phyloP scores from a whole-genome alignment of 352 stramenopile genomes.

The Phytophthora rubi region DNA sequence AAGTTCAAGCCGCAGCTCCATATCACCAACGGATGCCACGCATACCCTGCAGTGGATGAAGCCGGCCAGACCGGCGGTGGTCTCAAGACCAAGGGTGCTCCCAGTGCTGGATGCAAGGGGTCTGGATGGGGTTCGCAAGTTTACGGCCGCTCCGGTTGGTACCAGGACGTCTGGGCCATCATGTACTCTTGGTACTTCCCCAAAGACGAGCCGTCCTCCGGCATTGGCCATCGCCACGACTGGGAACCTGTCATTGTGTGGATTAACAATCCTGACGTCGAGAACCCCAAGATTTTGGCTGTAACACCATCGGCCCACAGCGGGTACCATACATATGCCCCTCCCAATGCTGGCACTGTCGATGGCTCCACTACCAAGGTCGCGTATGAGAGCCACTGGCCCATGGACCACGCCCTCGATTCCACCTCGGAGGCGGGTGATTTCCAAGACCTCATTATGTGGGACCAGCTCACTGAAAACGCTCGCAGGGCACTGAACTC shows the following conservation, averaged over 20 bases:
- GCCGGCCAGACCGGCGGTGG: constrained; percentile 16
- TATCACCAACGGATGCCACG: constrained; percentile 26
- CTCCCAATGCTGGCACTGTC: neutral
- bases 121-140: constrained; percentile 38
- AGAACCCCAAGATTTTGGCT: constrained; percentile 20
- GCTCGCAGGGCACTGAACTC: constrained; percentile 12
- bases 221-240: constrained; percentile 42
- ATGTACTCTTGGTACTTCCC: constrained; percentile 50
- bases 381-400: constrained; percentile 14
- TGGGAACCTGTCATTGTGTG: constrained; percentile 17
- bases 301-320: constrained; percentile 19
- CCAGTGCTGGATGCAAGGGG: constrained; percentile 29
- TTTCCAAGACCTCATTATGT: constrained; percentile 21
- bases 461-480: constrained; percentile 5
- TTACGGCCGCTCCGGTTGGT: constrained; percentile 28
- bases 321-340: constrained; percentile 10
- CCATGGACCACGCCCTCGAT: constrained; percentile 19
- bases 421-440: constrained; percentile 9
- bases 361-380: constrained; percentile 19
- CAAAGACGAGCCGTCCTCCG: constrained; percentile 40
- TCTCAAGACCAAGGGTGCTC: constrained; percentile 18
- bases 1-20: constrained; percentile 28
- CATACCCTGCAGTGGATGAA: constrained; percentile 25
- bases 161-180: constrained; percentile 28
- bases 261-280: constrained; percentile 10